Evolutionary conservation across 225 moss, liverwort and hornwort species (phyloP).

Genomic region (Thuidium tamariscinum): DNA sequence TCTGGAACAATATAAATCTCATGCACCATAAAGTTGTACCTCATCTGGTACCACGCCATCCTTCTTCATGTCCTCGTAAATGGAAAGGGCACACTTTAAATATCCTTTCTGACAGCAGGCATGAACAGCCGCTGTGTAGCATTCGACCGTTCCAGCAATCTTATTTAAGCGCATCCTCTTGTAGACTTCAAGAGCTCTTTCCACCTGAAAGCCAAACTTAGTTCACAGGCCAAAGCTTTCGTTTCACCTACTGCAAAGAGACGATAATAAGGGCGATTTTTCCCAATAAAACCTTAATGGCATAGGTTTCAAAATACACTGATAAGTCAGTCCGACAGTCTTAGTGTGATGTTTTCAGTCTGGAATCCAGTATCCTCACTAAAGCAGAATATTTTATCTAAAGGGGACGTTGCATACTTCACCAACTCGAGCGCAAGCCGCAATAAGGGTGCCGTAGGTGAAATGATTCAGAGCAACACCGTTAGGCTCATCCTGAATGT

Average conservation of each 20-base stretch:
- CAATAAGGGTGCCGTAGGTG: constrained; percentile 62
- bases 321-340: neutral
- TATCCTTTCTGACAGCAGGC: constrained; percentile 64
- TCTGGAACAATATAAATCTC: neutral
- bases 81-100: constrained; percentile 32
- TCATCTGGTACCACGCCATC: constrained; percentile 60
- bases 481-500: constrained; percentile 54
- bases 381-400: neutral
- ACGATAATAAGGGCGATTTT: neutral
- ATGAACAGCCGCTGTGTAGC: constrained; percentile 80
- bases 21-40: constrained; percentile 13
- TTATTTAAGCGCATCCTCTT: constrained; percentile 43
- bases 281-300: too few species aligned
- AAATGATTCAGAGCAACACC: constrained; percentile 48
- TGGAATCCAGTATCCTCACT: neutral
- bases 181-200: constrained; percentile 75
- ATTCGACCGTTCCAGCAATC: constrained; percentile 41
- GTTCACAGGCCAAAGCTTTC: neutral
- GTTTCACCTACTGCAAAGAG: neutral
- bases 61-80: constrained; percentile 49
- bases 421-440: constrained; percentile 61
- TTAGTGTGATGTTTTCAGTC: neutral
- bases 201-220: constrained; percentile 27
- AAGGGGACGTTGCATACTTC: constrained; percentile 28
- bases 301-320: neutral